Base-by-base conservation (phyloP, 306 rosid genomes). In the Senna tora region DNA sequence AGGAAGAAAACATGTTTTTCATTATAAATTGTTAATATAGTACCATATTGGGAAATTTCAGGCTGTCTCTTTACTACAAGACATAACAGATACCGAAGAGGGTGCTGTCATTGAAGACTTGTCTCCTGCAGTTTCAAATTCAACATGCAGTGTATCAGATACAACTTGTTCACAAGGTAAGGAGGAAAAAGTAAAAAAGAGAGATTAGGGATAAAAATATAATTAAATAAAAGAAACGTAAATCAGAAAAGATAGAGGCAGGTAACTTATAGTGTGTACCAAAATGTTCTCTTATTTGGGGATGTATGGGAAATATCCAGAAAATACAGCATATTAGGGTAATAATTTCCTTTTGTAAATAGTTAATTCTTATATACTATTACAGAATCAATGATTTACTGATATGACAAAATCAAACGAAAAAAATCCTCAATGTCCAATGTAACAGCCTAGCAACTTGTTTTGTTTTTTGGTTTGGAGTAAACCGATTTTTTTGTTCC, bases 371-470 rank as follows among this genome's bases (percentile, higher is more conserved):
- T 11, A 17, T 62, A 41, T 38, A 8, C 17, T 38, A 39, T 62
- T 17, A 39, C 12, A 6, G 0, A 19, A 16, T 62, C 3, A 17
- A 19, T 16, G 39, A 17, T 22, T 17, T 7, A 10, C 15, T 61
- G 8, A 39, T 16, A 39, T 34, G 17, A 6, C 32, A 61, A 43
- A 2, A 65, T 81, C 17, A 58, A 67, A 63, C 21, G 53, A 22
- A 5, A 73, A 36, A 33, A 38, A 32, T 4, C 51, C 5, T 25
- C 42, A 49, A 68, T 5, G 42, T 49, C 33, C 17, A 22, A 5
- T 1, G 13, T 32, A 55, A 36, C 47, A 77, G 2, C 69, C 67
- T 69, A 14, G 43, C 84, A 53, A 73, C 50, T 49, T 84, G n/a
- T n/a, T n/a, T n/a, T n/a, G n/a, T n/a, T n/a, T n/a, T n/a, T n/a